Conservation (phyloP, 495 filamentous ascomycete species). For the Xylaria sp. region DNA sequence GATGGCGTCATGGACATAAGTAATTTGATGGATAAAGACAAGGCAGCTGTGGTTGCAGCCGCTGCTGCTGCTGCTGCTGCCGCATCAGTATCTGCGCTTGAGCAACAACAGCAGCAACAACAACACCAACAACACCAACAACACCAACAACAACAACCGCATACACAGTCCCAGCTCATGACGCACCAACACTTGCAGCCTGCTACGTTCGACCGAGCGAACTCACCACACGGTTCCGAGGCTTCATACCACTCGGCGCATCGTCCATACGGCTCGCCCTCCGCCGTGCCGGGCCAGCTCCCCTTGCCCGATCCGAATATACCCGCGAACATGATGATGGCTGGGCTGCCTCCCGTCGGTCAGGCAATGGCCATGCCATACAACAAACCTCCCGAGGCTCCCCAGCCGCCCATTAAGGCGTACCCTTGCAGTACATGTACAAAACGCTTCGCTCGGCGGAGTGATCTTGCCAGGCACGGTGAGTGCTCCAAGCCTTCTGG, state of each 20-base stretch:
- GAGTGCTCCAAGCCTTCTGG: conserved; percentile 42
- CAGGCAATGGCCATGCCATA: conserved; percentile 45
- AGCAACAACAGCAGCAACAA: conserved; percentile 58
- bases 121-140: not conserved
- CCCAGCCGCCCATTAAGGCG: conserved; percentile 62
- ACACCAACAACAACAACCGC: not conserved
- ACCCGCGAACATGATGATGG: conserved; percentile 51
- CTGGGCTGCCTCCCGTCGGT: conserved; percentile 39
- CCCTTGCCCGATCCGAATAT: conserved; percentile 60
- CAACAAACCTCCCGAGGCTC: conserved; percentile 43
- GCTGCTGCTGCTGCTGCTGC: conserved; percentile 53
- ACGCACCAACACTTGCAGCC: conserved; percentile 61
- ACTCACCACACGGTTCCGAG: conserved; percentile 74
- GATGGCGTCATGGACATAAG: conserved; percentile 69
- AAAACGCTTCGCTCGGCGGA: conserved; percentile 92
- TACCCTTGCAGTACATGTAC: conserved; percentile 91
- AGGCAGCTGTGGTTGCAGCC: conserved; percentile 59
- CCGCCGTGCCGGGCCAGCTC: conserved; percentile 54
- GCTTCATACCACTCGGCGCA: conserved; percentile 64
- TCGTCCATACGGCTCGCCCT: conserved; percentile 40
- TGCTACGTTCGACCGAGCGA: conserved; percentile 70
- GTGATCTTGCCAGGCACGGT: conserved; percentile 96
- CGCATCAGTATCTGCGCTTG: conserved; percentile 61
- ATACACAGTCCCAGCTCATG: conserved; percentile 58
- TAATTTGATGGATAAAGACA: conserved; percentile 71